Evolutionary conservation across 148 eudicot species (phyloP).

Genomic region (Rhododendron williamsianum): DNA sequence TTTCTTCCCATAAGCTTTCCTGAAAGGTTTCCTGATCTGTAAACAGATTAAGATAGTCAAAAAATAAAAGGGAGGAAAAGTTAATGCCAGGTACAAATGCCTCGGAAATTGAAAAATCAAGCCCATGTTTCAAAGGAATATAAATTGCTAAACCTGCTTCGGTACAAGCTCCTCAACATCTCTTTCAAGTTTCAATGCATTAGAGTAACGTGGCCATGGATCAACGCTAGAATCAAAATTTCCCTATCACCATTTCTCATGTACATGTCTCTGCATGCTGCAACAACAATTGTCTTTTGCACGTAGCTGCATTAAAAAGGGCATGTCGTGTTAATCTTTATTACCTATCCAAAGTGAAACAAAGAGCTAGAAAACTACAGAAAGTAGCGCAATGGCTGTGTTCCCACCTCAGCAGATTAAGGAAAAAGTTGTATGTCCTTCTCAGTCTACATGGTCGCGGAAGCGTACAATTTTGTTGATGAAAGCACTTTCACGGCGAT

Average conservation of each 20-base stretch:
- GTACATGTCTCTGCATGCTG: background rate
- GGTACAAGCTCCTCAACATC: background rate
- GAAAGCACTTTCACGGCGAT: conserved; percentile 53
- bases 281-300: background rate
- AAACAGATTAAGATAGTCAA: background rate
- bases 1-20: background rate
- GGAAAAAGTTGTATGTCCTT: background rate
- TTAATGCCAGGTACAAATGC: background rate
- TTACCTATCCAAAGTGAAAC: background rate
- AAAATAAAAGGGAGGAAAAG: background rate
- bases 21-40: background rate
- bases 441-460: conserved; percentile 69
- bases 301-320: background rate
- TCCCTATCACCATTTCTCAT: background rate
- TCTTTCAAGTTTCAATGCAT: background rate
- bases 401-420: background rate
- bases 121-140: background rate
- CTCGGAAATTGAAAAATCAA: background rate
- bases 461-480: conserved; percentile 62
- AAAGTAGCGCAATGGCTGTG: background rate
- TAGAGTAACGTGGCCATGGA: background rate
- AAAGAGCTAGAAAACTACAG: conserved; percentile 8
- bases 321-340: background rate
- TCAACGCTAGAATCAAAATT: background rate
- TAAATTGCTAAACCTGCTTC: conserved; percentile 11